Evolutionary conservation across 441 rosid species (phyloP), one percentile per base, ranked within the genome.

Genomic region (Kokia cookei): DNA sequence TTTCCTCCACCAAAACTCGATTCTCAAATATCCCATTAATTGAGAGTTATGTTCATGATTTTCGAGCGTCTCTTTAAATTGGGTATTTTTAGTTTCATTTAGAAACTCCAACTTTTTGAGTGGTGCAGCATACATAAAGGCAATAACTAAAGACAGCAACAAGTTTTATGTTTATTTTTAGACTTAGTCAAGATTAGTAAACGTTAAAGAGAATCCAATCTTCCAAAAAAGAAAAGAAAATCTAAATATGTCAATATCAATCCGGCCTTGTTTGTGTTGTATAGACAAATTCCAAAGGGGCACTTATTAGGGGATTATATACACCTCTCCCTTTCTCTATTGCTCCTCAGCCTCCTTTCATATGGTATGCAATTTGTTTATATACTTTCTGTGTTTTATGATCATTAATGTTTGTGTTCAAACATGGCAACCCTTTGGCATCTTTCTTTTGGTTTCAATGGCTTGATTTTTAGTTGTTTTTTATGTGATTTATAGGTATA

Each of bases 101-200:
- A 0, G 4, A 4, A 45, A 48, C 17, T 48, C 17, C 6, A 48
- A 4, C 53, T 2, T 35, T 35, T 45, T 43, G 82, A 45, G 80
- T 4, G 87, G 84, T 79, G 84, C 62, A 80, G 86, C 85, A 55
- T 77, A 85, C 81, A 78, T 81, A 74, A 82, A 74, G 84, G 61
- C n/a, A 48, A 59, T 65, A 65, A 35, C 40, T 35, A 6, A 71
- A 50, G 37, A 37, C 53, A 61, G 24, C 11, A 63, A 62, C 7
- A 13, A 13, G 13, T 4, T 9, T 22, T 14, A 2, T 32, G 11
- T 2, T 11, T 22, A 1, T 47, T 13, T 27, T 22, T 43, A 10
- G 77, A 76, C 47, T 40, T 32, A 12, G 67, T 47, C 72, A 73
- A 68, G 13, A 27, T 48, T 24, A 35, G 45, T 66, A 48, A 64